phyloP scores from a whole-genome alignment of 2,329 filamentous ascomycete genomes.

The Hymenoscyphus scutula region DNA sequence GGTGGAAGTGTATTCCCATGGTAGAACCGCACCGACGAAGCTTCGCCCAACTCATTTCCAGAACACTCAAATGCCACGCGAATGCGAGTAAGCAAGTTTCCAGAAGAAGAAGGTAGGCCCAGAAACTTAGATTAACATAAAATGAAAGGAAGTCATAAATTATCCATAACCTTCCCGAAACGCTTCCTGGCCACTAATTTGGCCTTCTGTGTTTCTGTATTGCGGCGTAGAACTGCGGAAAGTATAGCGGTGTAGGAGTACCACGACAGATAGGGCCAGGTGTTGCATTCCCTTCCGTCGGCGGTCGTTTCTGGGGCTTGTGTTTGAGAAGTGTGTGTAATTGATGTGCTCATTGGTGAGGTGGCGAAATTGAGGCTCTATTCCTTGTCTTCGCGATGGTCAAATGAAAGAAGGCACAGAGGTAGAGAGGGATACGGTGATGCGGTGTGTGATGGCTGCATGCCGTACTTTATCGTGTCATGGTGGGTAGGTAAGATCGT shows the following conservation, averaged over 20 bases:
- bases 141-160: background rate
- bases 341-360: background rate
- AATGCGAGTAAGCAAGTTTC: background rate
- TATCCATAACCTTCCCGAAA: background rate
- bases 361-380: background rate
- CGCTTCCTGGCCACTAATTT: background rate
- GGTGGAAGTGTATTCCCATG: background rate
- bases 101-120: background rate
- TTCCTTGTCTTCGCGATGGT: background rate
- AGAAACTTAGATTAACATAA: background rate
- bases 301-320: background rate
- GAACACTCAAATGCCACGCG: background rate
- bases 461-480: background rate
- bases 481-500: background rate
- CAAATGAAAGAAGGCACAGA: background rate
- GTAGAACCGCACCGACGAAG: background rate
- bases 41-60: background rate
- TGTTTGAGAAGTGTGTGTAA: background rate
- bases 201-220: background rate
- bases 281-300: background rate
- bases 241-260: background rate
- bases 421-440: too few relatives aligned
- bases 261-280: background rate
- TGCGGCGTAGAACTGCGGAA: background rate
- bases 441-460: background rate